These are phyloP conservation scores for Trichoderma afroharzianum DNA, from an alignment of 2,329 filamentous ascomycete species.

Conservation along the genomic window DNA sequence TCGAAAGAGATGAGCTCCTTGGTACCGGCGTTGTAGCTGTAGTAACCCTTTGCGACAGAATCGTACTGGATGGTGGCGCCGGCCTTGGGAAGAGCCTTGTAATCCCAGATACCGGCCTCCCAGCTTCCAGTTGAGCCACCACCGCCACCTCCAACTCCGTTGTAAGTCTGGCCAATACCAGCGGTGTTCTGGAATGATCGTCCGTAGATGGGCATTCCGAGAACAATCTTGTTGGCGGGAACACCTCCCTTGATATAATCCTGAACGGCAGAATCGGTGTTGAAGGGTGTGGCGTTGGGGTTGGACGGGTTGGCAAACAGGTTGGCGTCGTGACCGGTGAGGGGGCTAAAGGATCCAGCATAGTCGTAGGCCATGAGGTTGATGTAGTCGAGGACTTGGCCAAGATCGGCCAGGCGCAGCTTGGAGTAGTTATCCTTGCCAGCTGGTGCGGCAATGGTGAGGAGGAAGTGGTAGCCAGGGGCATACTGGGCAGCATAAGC, in stretches of 20 bases:
- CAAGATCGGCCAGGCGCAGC: slow-evolving; percentile 47
- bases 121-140: slow-evolving; percentile 52
- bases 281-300: slow-evolving; percentile 63
- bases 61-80: slow-evolving; percentile 60
- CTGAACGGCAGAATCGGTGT: slow-evolving; percentile 59
- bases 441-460: slow-evolving; percentile 52
- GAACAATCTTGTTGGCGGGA: slow-evolving; percentile 61
- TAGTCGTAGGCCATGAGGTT: slow-evolving; percentile 78
- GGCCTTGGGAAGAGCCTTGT: slow-evolving; percentile 66
- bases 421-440: slow-evolving; percentile 47
- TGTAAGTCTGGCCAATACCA: slow-evolving; percentile 63
- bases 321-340: slow-evolving; percentile 68
- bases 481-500: slow-evolving; percentile 43
- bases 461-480: slow-evolving; percentile 47
- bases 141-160: slow-evolving; percentile 50
- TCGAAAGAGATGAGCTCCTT: slow-evolving; percentile 70
- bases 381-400: slow-evolving; percentile 50
- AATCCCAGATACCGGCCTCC: slow-evolving; percentile 76
- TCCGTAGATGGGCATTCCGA: slow-evolving; percentile 67
- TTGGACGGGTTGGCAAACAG: slow-evolving; percentile 55
- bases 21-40: slow-evolving; percentile 61
- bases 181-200: slow-evolving; percentile 40
- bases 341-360: slow-evolving; percentile 65
- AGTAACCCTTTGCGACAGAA: slow-evolving; percentile 57
- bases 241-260: slow-evolving; percentile 65